Evolutionary conservation across 1,284 basidiomycete species (phyloP).

Genomic region (Moniliophthora roreri): DNA sequence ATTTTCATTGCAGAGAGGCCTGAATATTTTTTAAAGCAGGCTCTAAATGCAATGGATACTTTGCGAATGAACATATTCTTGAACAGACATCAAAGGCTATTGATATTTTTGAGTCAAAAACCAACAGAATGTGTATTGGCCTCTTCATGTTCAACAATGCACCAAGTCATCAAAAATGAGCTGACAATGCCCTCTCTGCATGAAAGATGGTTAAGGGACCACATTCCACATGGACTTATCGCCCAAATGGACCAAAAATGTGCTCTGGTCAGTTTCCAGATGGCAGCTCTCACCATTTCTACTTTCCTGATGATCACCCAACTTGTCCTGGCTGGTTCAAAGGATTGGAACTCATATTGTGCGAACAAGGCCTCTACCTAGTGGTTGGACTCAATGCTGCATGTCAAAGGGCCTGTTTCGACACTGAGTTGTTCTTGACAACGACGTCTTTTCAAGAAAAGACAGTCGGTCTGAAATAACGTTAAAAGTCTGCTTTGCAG

Average conservation of each 20-base stretch:
- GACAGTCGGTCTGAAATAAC: too few relatives aligned
- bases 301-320: constrained; percentile 28
- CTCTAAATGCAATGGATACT: constrained; percentile 21
- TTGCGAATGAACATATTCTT: constrained; percentile 17
- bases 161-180: constrained; percentile 4
- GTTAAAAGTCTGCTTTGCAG: constrained; percentile 17
- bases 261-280: constrained; percentile 18
- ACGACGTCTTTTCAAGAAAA: too few relatives aligned
- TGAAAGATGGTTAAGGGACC: constrained; percentile 16
- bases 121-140: neutral
- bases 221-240: constrained; percentile 19
- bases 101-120: constrained; percentile 4
- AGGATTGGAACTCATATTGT: constrained; percentile 30
- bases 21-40: constrained; percentile 19
- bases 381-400: constrained; percentile 9
- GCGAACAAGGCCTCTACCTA: constrained; percentile 35
- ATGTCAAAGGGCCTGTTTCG: constrained; percentile 15
- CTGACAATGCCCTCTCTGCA: constrained; percentile 7
- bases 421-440: too few relatives aligned
- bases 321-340: constrained; percentile 31
- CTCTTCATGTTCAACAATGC: constrained; percentile 9
- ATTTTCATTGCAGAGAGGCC: constrained; percentile 7
- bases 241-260: constrained; percentile 22
- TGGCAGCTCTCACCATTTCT: constrained; percentile 25
- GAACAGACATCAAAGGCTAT: constrained; percentile 18